Evolutionary conservation across 805 yeast species (phyloP).

Genomic region (Zygosaccharomyces gambellarensis): DNA sequence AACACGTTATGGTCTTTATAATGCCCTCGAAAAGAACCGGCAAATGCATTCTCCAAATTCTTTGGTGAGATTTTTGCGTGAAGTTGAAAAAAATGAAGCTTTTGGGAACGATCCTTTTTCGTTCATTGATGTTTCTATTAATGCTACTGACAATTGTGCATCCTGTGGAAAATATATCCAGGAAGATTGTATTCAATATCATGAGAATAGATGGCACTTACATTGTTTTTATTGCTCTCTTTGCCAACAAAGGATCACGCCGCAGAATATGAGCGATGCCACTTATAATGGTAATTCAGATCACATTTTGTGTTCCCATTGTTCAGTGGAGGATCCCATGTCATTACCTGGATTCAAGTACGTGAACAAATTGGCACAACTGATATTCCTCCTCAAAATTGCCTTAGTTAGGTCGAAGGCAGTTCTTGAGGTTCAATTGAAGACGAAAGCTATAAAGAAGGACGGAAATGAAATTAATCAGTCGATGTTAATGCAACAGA

Average conservation of each 20-base stretch:
- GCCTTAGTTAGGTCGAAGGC: constrained; percentile 72
- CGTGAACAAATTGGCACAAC: constrained; percentile 69
- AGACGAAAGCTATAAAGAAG: constrained; percentile 12
- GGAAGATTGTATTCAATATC: constrained; percentile 64
- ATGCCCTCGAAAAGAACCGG: constrained; percentile 66
- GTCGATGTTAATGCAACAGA: constrained; percentile 38
- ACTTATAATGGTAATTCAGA: constrained; percentile 39
- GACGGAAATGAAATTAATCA: constrained; percentile 9
- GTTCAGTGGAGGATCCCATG: constrained; percentile 50
- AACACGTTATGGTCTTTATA: constrained; percentile 72
- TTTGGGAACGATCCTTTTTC: constrained; percentile 36
- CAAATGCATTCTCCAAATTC: constrained; percentile 54
- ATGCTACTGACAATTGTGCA: constrained; percentile 72
- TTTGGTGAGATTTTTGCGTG: constrained; percentile 56
- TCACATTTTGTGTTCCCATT: constrained; percentile 54
- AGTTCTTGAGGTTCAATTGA: constrained; percentile 45
- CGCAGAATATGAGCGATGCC: constrained; percentile 42
- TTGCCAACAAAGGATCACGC: constrained; percentile 45
- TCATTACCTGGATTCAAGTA: constrained; percentile 50
- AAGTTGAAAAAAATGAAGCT: constrained; percentile 44
- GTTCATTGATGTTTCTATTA: constrained; percentile 45
- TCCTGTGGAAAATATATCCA: constrained; percentile 74
- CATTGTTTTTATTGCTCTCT: constrained; percentile 63
- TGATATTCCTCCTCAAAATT: constrained; percentile 71
- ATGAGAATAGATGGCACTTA: constrained; percentile 74